A percentile compares a stretch with the other conserved stretches of the same genome.
Evolutionary conservation across 2,329 filamentous ascomycete genomes (phyloP).

Genomic region (Ascochyta viciae-villosae): DNA sequence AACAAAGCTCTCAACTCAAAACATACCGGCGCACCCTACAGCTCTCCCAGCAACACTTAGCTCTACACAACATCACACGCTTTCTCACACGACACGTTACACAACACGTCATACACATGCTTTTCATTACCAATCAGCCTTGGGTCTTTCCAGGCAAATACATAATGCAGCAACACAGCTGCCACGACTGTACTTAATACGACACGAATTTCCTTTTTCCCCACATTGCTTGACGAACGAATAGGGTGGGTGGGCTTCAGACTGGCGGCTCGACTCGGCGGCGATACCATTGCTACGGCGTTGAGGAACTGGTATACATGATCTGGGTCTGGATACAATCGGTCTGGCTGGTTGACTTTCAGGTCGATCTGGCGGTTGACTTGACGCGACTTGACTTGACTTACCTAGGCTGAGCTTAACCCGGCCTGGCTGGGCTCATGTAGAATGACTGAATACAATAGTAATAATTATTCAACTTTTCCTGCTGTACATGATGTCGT

Average conservation of each 20-base stretch:
- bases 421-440: not conserved
- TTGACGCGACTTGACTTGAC: too few relatives aligned
- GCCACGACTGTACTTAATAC: conserved; percentile 16
- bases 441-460: not conserved
- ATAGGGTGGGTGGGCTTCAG: not conserved
- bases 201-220: conserved; percentile 11
- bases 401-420: too few relatives aligned
- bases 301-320: not conserved
- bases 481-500: too few relatives aligned
- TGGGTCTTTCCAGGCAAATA: not conserved
- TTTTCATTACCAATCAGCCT: not conserved
- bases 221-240: too few relatives aligned
- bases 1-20: not conserved
- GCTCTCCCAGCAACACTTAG: not conserved
- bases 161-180: not conserved
- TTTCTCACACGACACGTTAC: not conserved
- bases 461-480: not conserved
- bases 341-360: not conserved
- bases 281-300: conserved; percentile 10
- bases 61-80: not conserved
- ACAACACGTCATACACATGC: not conserved
- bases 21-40: not conserved
- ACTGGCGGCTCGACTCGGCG: not conserved
- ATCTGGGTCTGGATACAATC: not conserved
- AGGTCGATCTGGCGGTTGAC: not conserved